Conservation (phyloP, 257 asterid species). For the Avicennia marina region DNA sequence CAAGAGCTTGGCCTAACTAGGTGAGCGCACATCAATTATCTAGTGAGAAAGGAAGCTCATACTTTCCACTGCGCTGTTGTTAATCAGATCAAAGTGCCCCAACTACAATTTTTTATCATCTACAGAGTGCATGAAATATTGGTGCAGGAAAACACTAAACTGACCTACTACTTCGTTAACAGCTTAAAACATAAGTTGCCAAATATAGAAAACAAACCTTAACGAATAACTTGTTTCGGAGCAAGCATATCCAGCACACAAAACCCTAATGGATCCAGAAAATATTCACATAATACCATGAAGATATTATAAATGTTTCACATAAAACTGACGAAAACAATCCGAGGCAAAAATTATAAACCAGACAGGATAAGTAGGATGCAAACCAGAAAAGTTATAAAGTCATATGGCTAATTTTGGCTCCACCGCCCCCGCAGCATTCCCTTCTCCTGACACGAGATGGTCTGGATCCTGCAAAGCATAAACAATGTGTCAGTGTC, state of each 20-base stretch:
- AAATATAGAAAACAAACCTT: not conserved
- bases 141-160: not conserved
- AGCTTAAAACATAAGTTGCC: not conserved
- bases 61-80: not conserved
- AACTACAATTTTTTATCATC: not conserved
- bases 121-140: not conserved
- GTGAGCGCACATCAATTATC: not conserved
- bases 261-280: not conserved
- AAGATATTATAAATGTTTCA: not conserved
- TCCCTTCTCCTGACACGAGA: constrained; percentile 75
- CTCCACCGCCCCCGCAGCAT: constrained; percentile 68
- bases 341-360: not conserved
- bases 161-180: not conserved
- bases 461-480: constrained; percentile 76
- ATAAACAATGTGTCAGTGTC: not conserved
- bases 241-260: not conserved
- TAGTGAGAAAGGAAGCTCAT: too few relatives aligned
- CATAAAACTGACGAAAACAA: not conserved
- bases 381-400: constrained; percentile 11
- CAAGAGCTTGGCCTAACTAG: not conserved
- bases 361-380: not conserved
- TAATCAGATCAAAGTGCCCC: not conserved
- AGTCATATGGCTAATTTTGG: constrained; percentile 50
- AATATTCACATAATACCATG: not conserved
- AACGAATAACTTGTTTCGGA: not conserved